Evolutionary conservation across 768 basidiomycete genomes (phyloP).

Genomic region (Suillus plorans): DNA sequence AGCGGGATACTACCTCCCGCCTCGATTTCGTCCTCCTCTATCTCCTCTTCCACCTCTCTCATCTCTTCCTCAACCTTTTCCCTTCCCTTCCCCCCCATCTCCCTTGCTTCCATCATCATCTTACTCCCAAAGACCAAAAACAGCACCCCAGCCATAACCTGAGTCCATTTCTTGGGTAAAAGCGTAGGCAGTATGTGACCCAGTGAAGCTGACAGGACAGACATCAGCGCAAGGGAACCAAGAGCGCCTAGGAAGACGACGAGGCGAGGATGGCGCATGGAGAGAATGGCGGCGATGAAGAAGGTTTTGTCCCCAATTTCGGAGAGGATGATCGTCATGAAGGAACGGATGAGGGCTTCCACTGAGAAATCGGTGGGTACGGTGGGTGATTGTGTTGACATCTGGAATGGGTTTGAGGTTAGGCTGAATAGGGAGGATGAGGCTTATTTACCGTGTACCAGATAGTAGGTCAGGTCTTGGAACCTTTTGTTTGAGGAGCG

Average conservation of each 20-base stretch:
- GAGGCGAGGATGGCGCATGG: conserved; percentile 87
- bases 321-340: conserved; percentile 88
- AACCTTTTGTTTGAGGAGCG: not conserved
- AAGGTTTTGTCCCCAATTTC: conserved; percentile 98
- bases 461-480: not conserved
- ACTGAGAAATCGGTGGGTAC: not conserved
- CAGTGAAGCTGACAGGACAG: conserved; percentile 88
- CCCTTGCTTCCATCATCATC: conserved; percentile 83
- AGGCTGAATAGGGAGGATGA: not conserved
- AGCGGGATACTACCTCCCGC: conserved; percentile 60
- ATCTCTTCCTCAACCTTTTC: conserved; percentile 92
- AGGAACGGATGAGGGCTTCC: conserved; percentile 71
- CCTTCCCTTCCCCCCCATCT: conserved; percentile 68
- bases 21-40: conserved; percentile 73
- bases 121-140: conserved; percentile 90
- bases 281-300: conserved; percentile 84
- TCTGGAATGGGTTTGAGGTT: not conserved
- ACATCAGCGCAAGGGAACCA: conserved; percentile 88
- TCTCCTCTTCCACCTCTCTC: conserved; percentile 94
- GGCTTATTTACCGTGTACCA: not conserved
- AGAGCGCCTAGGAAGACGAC: conserved; percentile 90
- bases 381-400: not conserved
- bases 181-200: conserved; percentile 87
- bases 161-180: conserved; percentile 69
- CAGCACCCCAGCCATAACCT: conserved; percentile 70